Evolutionary conservation across 306 rosid genomes (phyloP).

Genomic region (Cajanus cajan): DNA sequence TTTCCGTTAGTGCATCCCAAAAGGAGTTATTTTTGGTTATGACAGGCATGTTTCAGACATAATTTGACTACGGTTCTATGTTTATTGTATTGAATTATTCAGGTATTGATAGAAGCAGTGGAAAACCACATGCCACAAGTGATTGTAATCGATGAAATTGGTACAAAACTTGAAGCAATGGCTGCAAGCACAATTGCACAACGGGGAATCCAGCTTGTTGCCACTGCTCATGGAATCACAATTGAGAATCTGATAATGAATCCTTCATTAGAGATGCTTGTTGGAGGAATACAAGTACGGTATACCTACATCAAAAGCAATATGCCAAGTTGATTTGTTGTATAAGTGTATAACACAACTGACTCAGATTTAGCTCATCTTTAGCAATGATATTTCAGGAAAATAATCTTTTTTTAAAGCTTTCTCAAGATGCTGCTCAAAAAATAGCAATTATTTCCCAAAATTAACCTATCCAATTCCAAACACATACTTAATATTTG

Average conservation of each 20-base stretch:
- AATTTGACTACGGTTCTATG: constrained; percentile 16
- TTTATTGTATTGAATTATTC: constrained; percentile 27
- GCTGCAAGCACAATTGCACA: constrained; percentile 98
- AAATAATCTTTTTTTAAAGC: not conserved
- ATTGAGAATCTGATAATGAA: constrained; percentile 90
- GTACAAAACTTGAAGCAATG: constrained; percentile 98
- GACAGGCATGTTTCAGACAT: not conserved
- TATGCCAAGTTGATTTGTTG: constrained; percentile 12
- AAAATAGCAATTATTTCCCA: not conserved
- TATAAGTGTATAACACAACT: not conserved
- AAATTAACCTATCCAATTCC: not conserved
- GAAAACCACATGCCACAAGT: constrained; percentile 99
- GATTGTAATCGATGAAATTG: constrained; percentile 92
- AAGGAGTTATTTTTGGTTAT: not conserved
- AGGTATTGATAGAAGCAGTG: constrained; percentile 97
- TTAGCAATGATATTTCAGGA: not conserved
- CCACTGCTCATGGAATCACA: constrained; percentile 97
- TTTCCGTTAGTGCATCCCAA: not conserved
- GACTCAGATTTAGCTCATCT: not conserved
- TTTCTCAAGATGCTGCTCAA: not conserved
- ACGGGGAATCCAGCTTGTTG: constrained; percentile 97
- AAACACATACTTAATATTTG: not conserved
- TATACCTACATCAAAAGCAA: not conserved
- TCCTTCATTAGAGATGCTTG: constrained; percentile 94
- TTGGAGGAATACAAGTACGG: constrained; percentile 94